Evolutionary conservation across 2,329 filamentous ascomycete genomes (phyloP).

Genomic region (Pseudocercospora crystallina): DNA sequence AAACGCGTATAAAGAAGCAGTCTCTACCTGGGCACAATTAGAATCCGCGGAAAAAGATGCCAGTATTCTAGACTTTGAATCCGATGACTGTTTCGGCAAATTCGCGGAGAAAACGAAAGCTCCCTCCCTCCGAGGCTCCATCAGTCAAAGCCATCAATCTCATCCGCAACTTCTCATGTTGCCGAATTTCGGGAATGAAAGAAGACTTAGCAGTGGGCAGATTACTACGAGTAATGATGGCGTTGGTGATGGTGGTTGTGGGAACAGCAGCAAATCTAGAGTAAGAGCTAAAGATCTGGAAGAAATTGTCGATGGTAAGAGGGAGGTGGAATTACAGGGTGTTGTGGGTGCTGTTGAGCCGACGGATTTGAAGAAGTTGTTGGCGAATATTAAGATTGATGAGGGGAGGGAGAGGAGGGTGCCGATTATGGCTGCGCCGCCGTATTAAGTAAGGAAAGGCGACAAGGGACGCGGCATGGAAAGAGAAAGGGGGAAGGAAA

Average conservation of each 20-base stretch:
- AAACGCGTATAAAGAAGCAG: constrained; percentile 79
- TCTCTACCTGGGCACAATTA: constrained; percentile 71
- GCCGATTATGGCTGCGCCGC: constrained; percentile 16
- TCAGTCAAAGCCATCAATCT: constrained; percentile 23
- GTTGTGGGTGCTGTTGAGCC: constrained; percentile 1
- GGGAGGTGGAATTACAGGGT: constrained; percentile 14
- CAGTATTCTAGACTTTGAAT: constrained; percentile 27
- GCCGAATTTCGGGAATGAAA: constrained; percentile 21
- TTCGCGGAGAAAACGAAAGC: constrained; percentile 23
- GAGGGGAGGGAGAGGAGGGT: constrained; percentile 6
- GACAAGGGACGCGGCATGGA: not conserved
- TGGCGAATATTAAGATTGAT: constrained; percentile 14
- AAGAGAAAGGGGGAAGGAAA: too few species aligned
- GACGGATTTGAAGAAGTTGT: constrained; percentile 13
- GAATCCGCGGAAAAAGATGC: constrained; percentile 34
- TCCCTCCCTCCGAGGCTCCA: constrained; percentile 22
- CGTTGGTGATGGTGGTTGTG: not conserved
- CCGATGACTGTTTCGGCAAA: constrained; percentile 24
- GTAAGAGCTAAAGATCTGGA: constrained; percentile 22
- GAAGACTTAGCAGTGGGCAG: constrained; percentile 21
- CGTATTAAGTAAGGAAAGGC: constrained; percentile 6
- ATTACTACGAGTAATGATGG: constrained; percentile 16
- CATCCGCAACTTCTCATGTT: constrained; percentile 26
- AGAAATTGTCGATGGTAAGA: constrained; percentile 24
- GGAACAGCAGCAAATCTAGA: constrained; percentile 9